Percentiles rank a stretch among this genome's conserved stretches.
Evolutionary conservation across 495 filamentous ascomycete genomes (phyloP).

Genomic region (Penicillium silybi): DNA sequence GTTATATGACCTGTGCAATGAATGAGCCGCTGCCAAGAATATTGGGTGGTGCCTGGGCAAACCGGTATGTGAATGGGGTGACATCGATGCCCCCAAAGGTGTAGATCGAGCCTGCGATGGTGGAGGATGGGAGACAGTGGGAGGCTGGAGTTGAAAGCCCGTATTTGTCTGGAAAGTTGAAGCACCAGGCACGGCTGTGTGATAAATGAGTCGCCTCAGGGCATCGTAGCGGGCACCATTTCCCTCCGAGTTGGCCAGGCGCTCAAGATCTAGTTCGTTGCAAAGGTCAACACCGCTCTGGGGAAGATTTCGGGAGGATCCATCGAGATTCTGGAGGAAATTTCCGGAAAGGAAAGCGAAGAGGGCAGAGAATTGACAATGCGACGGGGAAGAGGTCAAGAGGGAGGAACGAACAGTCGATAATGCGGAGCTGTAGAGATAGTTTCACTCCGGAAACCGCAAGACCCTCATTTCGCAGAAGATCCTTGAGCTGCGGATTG

Average conservation of each 20-base stretch:
- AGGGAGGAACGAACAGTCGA: slow-evolving; percentile 57
- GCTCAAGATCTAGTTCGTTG: slow-evolving; percentile 32
- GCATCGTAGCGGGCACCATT: slow-evolving; percentile 31
- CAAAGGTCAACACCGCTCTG: slow-evolving; percentile 3
- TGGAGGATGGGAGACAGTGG: slow-evolving; percentile 19
- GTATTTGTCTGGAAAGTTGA: slow-evolving; percentile 20
- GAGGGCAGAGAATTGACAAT: not conserved
- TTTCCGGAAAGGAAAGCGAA: not conserved
- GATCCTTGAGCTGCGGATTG: slow-evolving; percentile 68
- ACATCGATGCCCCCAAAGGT: slow-evolving; percentile 24
- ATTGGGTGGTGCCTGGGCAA: not conserved
- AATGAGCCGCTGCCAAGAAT: slow-evolving; percentile 13
- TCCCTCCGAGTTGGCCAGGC: slow-evolving; percentile 27
- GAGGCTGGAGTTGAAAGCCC: slow-evolving; percentile 24
- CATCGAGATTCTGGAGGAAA: not conserved
- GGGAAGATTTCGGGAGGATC: not conserved
- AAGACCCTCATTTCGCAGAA: slow-evolving; percentile 67
- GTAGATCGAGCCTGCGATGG: slow-evolving; percentile 28
- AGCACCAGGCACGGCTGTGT: slow-evolving; percentile 27
- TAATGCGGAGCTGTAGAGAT: slow-evolving; percentile 71
- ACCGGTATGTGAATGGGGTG: slow-evolving; percentile 35
- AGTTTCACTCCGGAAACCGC: slow-evolving; percentile 76
- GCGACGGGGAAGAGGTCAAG: slow-evolving; percentile 11
- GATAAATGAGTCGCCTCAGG: slow-evolving; percentile 29
- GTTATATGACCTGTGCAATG: slow-evolving; percentile 28